phyloP scores from a whole-genome alignment of 352 stramenopile genomes.

The Globisporangium paroecandrum region DNA sequence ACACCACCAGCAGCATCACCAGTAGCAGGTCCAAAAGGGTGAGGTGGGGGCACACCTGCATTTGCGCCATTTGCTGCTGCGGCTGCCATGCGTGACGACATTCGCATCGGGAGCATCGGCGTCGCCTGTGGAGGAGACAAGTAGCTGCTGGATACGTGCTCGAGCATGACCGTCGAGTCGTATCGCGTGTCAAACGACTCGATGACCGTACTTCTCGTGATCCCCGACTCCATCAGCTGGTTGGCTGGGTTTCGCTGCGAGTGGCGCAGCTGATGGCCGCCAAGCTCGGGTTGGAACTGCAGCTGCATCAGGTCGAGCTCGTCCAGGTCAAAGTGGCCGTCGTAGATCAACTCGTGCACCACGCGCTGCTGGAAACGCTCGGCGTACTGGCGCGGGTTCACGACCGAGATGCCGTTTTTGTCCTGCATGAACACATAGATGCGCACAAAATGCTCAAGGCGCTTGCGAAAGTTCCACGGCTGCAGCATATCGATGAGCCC shows the following conservation, averaged over 20 bases:
- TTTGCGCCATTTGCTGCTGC: background rate
- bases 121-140: conserved; percentile 13
- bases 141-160: conserved; percentile 18
- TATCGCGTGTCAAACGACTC: conserved; percentile 42
- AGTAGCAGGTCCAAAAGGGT: background rate
- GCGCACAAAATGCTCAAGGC: conserved; percentile 81
- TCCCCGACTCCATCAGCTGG: conserved; percentile 37
- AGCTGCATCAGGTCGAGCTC: conserved; percentile 33
- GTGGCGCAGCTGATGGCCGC: background rate
- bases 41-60: background rate
- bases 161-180: conserved; percentile 23
- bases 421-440: conserved; percentile 74
- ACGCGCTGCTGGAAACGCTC: conserved; percentile 78
- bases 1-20: no score
- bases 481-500: conserved; percentile 95
- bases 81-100: conserved; percentile 14
- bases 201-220: conserved; percentile 47
- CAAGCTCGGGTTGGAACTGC: conserved; percentile 25
- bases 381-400: conserved; percentile 69
- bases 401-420: conserved; percentile 64
- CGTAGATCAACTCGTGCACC: conserved; percentile 71
- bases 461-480: conserved; percentile 92
- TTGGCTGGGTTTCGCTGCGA: conserved; percentile 33
- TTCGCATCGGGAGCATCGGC: conserved; percentile 13
- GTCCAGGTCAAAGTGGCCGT: conserved; percentile 34